phyloP scores from a whole-genome alignment of 495 filamentous ascomycete species.

The Rusavskia elegans region DNA sequence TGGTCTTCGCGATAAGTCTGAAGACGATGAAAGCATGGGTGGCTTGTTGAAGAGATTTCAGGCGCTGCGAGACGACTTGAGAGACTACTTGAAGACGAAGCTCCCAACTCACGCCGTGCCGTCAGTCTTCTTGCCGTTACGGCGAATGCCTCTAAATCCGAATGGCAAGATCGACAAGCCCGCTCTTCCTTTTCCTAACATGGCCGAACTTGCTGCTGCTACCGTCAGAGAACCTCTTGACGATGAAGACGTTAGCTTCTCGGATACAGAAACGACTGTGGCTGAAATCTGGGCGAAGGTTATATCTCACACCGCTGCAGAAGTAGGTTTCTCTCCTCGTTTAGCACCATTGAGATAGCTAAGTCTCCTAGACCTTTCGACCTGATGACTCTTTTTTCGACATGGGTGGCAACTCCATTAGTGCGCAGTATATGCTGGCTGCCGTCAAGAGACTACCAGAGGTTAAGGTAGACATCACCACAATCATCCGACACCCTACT shows the following conservation, averaged over 20 bases:
- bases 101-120: conserved; percentile 75
- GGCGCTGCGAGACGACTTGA: conserved; percentile 54
- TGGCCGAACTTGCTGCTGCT: conserved; percentile 38
- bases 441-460: conserved; percentile 39
- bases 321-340: conserved; percentile 3
- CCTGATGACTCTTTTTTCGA: conserved; percentile 72
- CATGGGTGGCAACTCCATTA: conserved; percentile 70
- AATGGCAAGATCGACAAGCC: conserved; percentile 56
- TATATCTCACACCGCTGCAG: conserved; percentile 15
- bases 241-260: conserved; percentile 13
- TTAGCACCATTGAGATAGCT: conserved; percentile 24
- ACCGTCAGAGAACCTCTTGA: conserved; percentile 16
- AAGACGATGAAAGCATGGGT: conserved; percentile 34
- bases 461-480: conserved; percentile 56
- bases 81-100: conserved; percentile 56
- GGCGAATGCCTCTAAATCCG: conserved; percentile 74
- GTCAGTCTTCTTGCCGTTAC: conserved; percentile 60
- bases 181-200: conserved; percentile 79
- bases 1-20: conserved; percentile 25
- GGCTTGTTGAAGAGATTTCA: conserved; percentile 47
- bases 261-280: conserved; percentile 50
- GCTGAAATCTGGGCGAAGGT: conserved; percentile 51
- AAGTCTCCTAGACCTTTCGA: conserved; percentile 37
- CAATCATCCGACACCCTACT: conserved; percentile 62
- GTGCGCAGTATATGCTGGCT: conserved; percentile 75